Evolutionary conservation across 495 filamentous ascomycete genomes (phyloP), one percentile per base, ranked within the genome.

Genomic region (Clohesyomyces aquaticus): DNA sequence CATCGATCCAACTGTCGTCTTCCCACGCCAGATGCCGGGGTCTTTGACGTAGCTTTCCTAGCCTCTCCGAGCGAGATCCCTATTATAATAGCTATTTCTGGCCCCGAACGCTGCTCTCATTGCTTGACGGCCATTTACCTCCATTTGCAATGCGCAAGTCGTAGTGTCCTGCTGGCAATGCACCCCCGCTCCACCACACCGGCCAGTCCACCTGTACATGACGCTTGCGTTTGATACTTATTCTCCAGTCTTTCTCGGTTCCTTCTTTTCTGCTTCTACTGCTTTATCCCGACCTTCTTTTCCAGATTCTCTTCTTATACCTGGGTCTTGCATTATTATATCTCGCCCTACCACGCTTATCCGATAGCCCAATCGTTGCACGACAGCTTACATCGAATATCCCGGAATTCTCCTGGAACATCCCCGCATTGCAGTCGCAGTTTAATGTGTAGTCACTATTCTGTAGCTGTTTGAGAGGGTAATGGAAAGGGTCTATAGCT

Each of bases 41-140:
- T 23, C 35, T 25, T 49, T 56, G 50, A 55, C 60, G 51, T 59
- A 41, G 51, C 49, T 29, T 47, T 28, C 50, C 58, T 53, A 53
- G 58, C 45, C 61, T 51, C 19, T 50, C 51, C 61, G 25, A 26
- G 32, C 38, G 14, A 47, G 38, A 14, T 19, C 27, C 18, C 29
- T 64, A 61, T 54, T 65, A 69, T 65, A 67, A 61, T 52, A 49
- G 14, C 62, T 58, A 58, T 69, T 69, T 25, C 62, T 58, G 57
- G 67, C 67, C 48, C 49, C 50, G 42, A 14, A 21, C 54, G 23
- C 53, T 28, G 26, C 46, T 45, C 41, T n/a, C 47, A 48, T 28
- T 52, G 54, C 62, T 54, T 55, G 60, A 50, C 61, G 32, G 55
- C 47, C 55, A 18, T 53, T 59, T 56, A 35, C 38, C 52, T 67